phyloP scores from a whole-genome alignment of 75 land plant genomes.

The Pseudotsuga menziesii region DNA sequence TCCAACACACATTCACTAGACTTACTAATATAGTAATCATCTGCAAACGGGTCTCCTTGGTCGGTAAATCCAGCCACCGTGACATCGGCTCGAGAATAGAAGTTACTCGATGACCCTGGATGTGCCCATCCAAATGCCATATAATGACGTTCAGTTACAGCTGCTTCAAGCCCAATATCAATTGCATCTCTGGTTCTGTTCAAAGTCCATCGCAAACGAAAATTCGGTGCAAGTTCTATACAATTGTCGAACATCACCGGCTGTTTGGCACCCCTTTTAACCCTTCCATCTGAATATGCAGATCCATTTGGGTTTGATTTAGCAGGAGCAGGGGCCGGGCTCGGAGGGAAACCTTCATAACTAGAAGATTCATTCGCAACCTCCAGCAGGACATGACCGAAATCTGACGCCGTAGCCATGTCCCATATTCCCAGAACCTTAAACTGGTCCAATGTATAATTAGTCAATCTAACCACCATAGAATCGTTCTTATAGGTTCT shows the following conservation, averaged over 20 bases:
- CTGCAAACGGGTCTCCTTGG: slow-evolving; percentile 70
- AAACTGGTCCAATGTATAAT: slow-evolving; percentile 68
- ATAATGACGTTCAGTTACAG: slow-evolving; percentile 49
- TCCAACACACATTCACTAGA: slow-evolving; percentile 74
- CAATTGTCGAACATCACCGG: slow-evolving; percentile 99
- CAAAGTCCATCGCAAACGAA: slow-evolving; percentile 81
- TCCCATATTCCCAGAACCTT: slow-evolving; percentile 86
- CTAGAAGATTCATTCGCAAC: slow-evolving; percentile 11
- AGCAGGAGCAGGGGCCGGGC: slow-evolving; percentile 16
- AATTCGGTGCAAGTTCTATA: slow-evolving; percentile 43
- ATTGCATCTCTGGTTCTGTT: slow-evolving; percentile 28
- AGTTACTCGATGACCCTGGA: slow-evolving; percentile 25
- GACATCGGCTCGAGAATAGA: slow-evolving; percentile 80
- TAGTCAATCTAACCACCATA: slow-evolving; percentile 41
- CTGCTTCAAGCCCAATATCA: slow-evolving; percentile 89
- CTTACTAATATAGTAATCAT: slow-evolving; percentile 77
- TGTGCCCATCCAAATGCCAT: slow-evolving; percentile 99
- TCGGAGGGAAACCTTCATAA: background rate
- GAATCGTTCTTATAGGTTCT: slow-evolving; percentile 48
- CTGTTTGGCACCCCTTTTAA: slow-evolving; percentile 25
- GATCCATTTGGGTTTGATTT: slow-evolving; percentile 12
- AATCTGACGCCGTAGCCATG: slow-evolving; percentile 64
- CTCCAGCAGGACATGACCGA: slow-evolving; percentile 67
- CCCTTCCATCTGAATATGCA: background rate
- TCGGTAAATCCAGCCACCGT: slow-evolving; percentile 80